These are phyloP conservation scores for Nemania abortiva DNA, from an alignment of 2,329 filamentous ascomycete genomes.

Conservation along the genomic window DNA sequence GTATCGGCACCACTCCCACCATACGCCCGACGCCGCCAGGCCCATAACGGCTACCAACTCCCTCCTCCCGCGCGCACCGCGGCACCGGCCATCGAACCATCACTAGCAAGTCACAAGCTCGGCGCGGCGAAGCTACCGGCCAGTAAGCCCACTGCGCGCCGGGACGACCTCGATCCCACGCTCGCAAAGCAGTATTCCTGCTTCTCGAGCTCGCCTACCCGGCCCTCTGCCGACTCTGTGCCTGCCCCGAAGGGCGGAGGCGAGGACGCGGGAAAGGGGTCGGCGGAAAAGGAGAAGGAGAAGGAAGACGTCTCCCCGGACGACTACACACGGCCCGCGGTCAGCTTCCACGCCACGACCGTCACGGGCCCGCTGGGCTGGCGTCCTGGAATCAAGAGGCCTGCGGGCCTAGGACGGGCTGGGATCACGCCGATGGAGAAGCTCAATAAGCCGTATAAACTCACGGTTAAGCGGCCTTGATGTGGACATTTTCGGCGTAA, in stretches of 20 bases:
- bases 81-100: slow-evolving; percentile 49
- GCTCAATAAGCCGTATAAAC: slow-evolving; percentile 67
- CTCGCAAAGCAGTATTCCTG: slow-evolving; percentile 62
- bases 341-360: slow-evolving; percentile 65
- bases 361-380: slow-evolving; percentile 54
- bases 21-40: slow-evolving; percentile 34
- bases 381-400: slow-evolving; percentile 58
- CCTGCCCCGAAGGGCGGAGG: background rate
- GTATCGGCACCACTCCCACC: slow-evolving; percentile 34
- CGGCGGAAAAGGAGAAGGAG: slow-evolving; percentile 46
- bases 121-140: slow-evolving; percentile 52
- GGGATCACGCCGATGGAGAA: slow-evolving; percentile 63
- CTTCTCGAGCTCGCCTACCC: slow-evolving; percentile 68
- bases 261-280: slow-evolving; percentile 31
- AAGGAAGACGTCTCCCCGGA: slow-evolving; percentile 45
- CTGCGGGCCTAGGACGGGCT: slow-evolving; percentile 57
- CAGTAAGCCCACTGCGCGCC: slow-evolving; percentile 49
- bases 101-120: slow-evolving; percentile 56
- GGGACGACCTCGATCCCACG: slow-evolving; percentile 31
- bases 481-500: background rate
- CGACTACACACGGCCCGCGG: slow-evolving; percentile 55
- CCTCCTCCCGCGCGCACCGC: slow-evolving; percentile 24
- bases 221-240: slow-evolving; percentile 18
- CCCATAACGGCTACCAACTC: slow-evolving; percentile 25
- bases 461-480: slow-evolving; percentile 62